A percentile compares a stretch with the other conserved stretches of the same genome.
These are phyloP conservation scores for Populus hybrid DNA, from an alignment of 441 rosid species.

Conservation along the genomic window DNA sequence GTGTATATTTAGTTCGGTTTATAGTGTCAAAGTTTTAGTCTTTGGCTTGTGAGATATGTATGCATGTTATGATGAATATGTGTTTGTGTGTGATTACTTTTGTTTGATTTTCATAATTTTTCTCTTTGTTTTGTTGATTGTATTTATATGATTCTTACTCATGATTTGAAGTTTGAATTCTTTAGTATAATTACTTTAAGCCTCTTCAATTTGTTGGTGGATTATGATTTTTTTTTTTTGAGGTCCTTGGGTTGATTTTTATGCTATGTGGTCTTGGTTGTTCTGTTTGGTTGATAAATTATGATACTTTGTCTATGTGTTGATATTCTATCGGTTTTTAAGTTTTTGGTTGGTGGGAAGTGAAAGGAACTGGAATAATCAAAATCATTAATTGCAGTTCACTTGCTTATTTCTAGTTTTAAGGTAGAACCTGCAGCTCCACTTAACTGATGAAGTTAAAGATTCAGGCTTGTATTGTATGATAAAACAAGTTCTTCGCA, in stretches of 20 bases:
- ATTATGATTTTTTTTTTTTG: not conserved
- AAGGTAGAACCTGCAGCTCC: not conserved
- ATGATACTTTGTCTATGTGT: not conserved
- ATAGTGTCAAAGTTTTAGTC: not conserved
- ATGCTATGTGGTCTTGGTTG: not conserved
- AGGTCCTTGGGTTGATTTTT: not conserved
- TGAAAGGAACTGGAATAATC: not conserved
- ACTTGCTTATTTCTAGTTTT: not conserved
- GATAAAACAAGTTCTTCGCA: not conserved
- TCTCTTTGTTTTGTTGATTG: not conserved
- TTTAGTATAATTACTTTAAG: not conserved
- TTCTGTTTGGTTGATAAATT: not conserved
- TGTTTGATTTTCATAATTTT: not conserved
- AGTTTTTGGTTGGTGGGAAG: slow-evolving; percentile 5
- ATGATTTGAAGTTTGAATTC: not conserved
- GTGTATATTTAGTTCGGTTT: not conserved
- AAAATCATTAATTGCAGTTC: not conserved
- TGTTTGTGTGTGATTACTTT: not conserved
- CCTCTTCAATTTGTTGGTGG: not conserved
- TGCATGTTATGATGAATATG: not conserved
- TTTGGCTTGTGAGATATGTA: not conserved
- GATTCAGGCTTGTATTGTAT: not conserved
- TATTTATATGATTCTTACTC: not conserved
- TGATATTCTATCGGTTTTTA: not conserved
- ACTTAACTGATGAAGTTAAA: not conserved